Evolutionary conservation across 1,139 yeast species (phyloP), one percentile per base, ranked within the genome.

Genomic region (Kodamaea fungicola): DNA sequence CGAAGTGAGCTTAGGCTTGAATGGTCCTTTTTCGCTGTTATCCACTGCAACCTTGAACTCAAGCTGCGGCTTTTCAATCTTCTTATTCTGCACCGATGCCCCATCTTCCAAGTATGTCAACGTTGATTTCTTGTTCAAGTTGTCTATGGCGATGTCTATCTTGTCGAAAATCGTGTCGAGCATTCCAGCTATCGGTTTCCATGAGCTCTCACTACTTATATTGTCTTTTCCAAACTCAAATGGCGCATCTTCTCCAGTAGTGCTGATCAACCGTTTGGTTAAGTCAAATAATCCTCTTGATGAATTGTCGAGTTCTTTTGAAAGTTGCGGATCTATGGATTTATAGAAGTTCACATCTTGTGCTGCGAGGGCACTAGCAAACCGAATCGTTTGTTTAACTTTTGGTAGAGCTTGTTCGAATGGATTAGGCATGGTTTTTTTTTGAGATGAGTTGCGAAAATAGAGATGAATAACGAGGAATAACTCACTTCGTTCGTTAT

Each of bases 311-410:
- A 80, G 64, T 12, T 70, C 55, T 1, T 50, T 42, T 5, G 74
- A 64, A 22, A 85, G 55, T 0, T 59, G 54, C 2, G 67, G 52
- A 52, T 88, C 95, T n/a, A 89, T 58, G 32, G 89, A 77, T 38
- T 73, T 74, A 61, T 80, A 78, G 52, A 90, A 92, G 31, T 74
- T 75, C 21, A 89, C 75, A 63, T 92, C 98, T 46, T 86, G 88
- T 0, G 88, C 78, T 2, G 89, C 84, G 32, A 92, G 62, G 2
- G 85, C 78, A 5, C 83, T 67, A 0, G 96, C 78, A 2, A 86
- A 75, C 44, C 96, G 71, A 27, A 88, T 79, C 1, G 83, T 69
- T 21, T 69, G 69, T 35, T 77, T 69, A 3, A 77, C 69, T 41
- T 63, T 60, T 2, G 83, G 71, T 16, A 69, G 46, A 4, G 62